Evolutionary conservation across 768 basidiomycete genomes (phyloP).

Genomic region (Naematelia encephala): DNA sequence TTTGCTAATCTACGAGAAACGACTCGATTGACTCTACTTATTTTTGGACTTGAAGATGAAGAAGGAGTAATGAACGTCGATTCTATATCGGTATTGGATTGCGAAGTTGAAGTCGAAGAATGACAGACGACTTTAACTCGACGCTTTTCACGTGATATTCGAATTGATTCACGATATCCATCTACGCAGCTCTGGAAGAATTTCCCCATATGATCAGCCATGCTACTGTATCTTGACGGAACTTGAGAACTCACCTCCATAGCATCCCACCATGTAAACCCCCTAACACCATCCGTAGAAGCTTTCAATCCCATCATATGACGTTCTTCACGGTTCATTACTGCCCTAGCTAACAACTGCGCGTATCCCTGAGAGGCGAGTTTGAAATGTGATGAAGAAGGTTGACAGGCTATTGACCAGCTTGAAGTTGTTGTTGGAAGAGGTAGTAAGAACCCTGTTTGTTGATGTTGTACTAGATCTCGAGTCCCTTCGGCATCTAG

Average conservation of each 20-base stretch:
- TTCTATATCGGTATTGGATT: too few species aligned
- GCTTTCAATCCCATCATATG: constrained; percentile 38
- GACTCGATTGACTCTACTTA: constrained; percentile 18
- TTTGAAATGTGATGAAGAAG: constrained; percentile 11
- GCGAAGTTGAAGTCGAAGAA: too few species aligned
- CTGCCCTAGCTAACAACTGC: constrained; percentile 22
- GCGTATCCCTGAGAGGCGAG: constrained; percentile 35
- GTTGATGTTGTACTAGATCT: constrained; percentile 40
- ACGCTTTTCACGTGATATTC: constrained; percentile 19
- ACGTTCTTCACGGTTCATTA: constrained; percentile 23
- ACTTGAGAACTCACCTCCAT: constrained; percentile 46
- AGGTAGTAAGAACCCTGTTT: constrained; percentile 43
- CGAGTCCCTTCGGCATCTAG: constrained; percentile 55
- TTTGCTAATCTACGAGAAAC: constrained; percentile 6
- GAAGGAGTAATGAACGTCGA: too few species aligned
- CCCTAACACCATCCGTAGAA: constrained; percentile 41
- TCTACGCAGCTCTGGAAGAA: constrained; percentile 46
- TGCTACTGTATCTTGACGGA: background rate
- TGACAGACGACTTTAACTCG: constrained; percentile 9
- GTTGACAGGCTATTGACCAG: constrained; percentile 7
- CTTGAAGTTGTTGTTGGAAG: constrained; percentile 21
- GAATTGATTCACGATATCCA: constrained; percentile 48
- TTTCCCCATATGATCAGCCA: background rate
- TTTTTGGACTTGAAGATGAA: constrained; percentile 7
- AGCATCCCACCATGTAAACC: constrained; percentile 51